phyloP scores from a whole-genome alignment of 2,329 filamentous ascomycete species.

The Eurotiales sp. region DNA sequence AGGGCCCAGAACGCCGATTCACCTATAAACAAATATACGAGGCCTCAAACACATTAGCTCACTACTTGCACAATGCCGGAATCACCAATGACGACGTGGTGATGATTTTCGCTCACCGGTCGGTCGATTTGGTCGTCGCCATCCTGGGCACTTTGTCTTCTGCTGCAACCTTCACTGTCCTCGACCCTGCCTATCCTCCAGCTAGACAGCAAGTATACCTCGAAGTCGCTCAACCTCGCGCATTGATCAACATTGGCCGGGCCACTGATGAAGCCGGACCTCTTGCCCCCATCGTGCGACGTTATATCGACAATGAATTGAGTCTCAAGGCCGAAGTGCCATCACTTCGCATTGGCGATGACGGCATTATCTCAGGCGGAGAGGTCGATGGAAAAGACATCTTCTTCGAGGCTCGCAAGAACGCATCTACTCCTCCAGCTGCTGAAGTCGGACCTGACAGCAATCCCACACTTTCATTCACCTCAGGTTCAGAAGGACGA shows the following conservation, averaged over 20 bases:
- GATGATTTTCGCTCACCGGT: slow-evolving; percentile 84
- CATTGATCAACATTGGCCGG: slow-evolving; percentile 68
- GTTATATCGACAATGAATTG: slow-evolving; percentile 70
- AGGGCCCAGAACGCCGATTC: slow-evolving; percentile 61
- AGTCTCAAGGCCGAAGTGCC: slow-evolving; percentile 71
- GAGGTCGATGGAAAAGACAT: slow-evolving; percentile 62
- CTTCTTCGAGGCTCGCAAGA: slow-evolving; percentile 44
- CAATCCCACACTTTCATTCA: slow-evolving; percentile 70
- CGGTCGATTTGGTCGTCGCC: slow-evolving; percentile 71
- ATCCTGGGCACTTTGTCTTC: slow-evolving; percentile 67
- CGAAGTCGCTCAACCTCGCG: slow-evolving; percentile 70
- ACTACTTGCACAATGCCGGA: slow-evolving; percentile 72
- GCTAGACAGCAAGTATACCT: slow-evolving; percentile 78
- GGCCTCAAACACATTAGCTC: slow-evolving; percentile 73
- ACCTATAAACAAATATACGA: slow-evolving; percentile 85
- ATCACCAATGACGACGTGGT: slow-evolving; percentile 79
- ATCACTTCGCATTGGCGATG: slow-evolving; percentile 65
- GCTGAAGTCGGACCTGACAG: slow-evolving; percentile 84
- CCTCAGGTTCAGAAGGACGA: slow-evolving; percentile 68
- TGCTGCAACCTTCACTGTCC: slow-evolving; percentile 55
- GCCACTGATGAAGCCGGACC: slow-evolving; percentile 66
- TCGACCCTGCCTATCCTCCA: slow-evolving; percentile 80
- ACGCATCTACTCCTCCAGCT: slow-evolving; percentile 52
- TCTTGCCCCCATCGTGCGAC: slow-evolving; percentile 56
- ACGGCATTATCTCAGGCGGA: slow-evolving; percentile 70